A percentile compares a stretch with the other conserved stretches of the same genome.
Conservation (phyloP, 2,329 filamentous ascomycete genomes). For the Aspergillus spinulosporus region DNA sequence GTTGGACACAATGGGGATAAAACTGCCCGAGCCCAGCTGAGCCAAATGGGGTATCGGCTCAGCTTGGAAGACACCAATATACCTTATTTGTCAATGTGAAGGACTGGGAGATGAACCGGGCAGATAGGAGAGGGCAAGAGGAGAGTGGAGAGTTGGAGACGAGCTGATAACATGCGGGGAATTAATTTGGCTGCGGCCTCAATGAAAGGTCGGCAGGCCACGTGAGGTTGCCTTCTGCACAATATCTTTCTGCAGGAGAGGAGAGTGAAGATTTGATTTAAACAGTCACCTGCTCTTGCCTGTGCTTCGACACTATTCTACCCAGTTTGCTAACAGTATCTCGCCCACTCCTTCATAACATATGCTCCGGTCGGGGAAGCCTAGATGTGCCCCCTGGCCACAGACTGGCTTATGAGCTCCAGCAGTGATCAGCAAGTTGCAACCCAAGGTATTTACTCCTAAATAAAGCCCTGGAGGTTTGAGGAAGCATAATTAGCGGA, state of each 20-base stretch:
- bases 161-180: background rate
- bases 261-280: background rate
- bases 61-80: background rate
- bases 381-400: background rate
- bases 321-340: background rate
- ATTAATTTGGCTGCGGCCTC: background rate
- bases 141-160: background rate
- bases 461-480: background rate
- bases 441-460: background rate
- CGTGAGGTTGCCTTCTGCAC: background rate
- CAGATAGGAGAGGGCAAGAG: background rate
- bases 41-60: background rate
- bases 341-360: too few species aligned
- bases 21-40: background rate
- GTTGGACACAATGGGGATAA: background rate
- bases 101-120: background rate
- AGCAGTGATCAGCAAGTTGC: background rate
- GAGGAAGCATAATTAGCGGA: background rate
- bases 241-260: background rate
- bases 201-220: background rate
- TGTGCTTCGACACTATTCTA: background rate
- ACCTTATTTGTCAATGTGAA: background rate
- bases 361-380: background rate
- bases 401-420: background rate
- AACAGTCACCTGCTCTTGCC: background rate